Evolutionary conservation across 352 stramenopile genomes (phyloP), one percentile per base, ranked within the genome.

Genomic region (Halophytophthora polymorphica): DNA sequence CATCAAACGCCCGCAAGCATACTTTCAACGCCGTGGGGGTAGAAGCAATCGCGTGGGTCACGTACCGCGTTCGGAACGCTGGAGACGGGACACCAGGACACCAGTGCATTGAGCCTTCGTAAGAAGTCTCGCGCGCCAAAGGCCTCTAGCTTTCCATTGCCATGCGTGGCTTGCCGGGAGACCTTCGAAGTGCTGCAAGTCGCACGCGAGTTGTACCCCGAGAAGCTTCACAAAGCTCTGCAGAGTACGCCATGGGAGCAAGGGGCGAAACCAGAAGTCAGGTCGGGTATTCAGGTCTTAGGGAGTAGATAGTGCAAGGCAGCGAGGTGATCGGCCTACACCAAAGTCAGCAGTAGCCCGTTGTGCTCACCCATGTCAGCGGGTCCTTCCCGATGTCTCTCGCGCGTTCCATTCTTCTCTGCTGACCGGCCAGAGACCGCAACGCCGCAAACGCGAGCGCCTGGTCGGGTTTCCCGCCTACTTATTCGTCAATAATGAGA

Each of bases 171-270:
- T 90, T 39, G 54, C 60, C 4, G 69, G 77, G 0, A 93, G 52
- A 1, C 63, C 73, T 19, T 83, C 64, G 34, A 87, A 77, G 21
- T 68, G 61, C 31, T 43, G 23, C 38, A 90, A 44, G 29, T 82
- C 46, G 21, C 61, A 28, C 37, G 19, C 29, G 19, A 92, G 43
- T 22, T 92, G 77, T 13, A 49, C 50, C 4, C 66, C 64, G 17
- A 89, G 66, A 4, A 92, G 59, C 64, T 86, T 88, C 34, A 77
- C 75, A 40, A 81, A 87, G 53, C 73, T 82, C 81, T 91, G 47
- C 5, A 33, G 10, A 50, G 18, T 13, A 12, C 25, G 25, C 25
- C 25, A 31, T 8, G 25, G 8, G 4, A 31, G 25, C 25, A 8
- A 4, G 25, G 4, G 25, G 25, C 25, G n/a, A 7, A 18, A 52